These are phyloP conservation scores for Escallonia herrerae DNA, from an alignment of 129 eudicot genomes.

Conservation along the genomic window DNA sequence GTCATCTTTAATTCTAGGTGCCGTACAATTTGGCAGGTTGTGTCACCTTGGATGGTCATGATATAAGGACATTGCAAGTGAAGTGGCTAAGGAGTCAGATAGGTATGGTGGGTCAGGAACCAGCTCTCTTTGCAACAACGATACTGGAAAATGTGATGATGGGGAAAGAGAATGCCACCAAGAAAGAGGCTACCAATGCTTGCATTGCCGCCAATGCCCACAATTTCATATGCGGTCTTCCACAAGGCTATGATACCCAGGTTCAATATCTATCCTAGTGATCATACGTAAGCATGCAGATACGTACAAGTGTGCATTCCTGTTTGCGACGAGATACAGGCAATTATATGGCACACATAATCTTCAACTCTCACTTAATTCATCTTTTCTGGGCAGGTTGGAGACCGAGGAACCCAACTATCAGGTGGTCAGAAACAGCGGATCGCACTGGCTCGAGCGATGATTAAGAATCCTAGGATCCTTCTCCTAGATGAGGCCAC, in stretches of 20 bases:
- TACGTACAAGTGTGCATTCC: too few species aligned
- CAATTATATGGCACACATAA: neutral
- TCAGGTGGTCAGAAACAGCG: conserved; percentile 86
- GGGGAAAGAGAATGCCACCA: conserved; percentile 76
- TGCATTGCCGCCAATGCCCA: conserved; percentile 78
- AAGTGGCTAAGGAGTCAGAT: conserved; percentile 84
- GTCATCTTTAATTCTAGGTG: neutral
- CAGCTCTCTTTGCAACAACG: conserved; percentile 61
- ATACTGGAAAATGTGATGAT: conserved; percentile 77
- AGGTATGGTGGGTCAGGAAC: conserved; percentile 95
- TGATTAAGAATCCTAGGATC: conserved; percentile 76
- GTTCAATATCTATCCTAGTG: neutral
- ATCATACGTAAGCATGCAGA: neutral
- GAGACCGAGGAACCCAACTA: conserved; percentile 74
- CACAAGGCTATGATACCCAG: conserved; percentile 63
- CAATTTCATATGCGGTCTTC: conserved; percentile 55
- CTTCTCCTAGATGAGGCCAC: conserved; percentile 81
- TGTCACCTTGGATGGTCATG: conserved; percentile 68
- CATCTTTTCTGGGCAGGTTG: conserved; percentile 37
- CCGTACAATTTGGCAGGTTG: conserved; percentile 32
- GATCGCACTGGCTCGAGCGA: conserved; percentile 80
- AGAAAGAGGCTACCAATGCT: conserved; percentile 63
- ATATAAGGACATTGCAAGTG: conserved; percentile 67
- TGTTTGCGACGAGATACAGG: too few species aligned
- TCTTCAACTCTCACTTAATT: neutral